phyloP scores from a whole-genome alignment of 225 moss, liverwort and hornwort species.

The Takakia lepidozioides region DNA sequence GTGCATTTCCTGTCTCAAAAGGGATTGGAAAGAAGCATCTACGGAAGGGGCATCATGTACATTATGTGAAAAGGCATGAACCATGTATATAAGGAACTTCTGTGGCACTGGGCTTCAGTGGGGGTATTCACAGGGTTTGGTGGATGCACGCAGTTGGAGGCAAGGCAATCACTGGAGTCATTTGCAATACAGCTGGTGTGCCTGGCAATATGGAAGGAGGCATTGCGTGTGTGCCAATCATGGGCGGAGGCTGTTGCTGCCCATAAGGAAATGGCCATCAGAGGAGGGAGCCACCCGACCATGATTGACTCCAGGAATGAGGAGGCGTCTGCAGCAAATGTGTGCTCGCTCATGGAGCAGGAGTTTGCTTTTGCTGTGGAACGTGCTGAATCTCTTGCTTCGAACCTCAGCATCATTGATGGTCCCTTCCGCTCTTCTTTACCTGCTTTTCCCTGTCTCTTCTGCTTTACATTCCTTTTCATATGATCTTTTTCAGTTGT shows the following conservation, averaged over 20 bases:
- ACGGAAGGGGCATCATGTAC: too few species aligned
- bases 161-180: conserved; percentile 68
- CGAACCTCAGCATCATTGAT: conserved; percentile 50
- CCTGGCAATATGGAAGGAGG: conserved; percentile 93
- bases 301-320: conserved; percentile 52
- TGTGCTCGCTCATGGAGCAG: conserved; percentile 78
- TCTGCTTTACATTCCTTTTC: too few species aligned
- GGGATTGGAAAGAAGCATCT: too few species aligned
- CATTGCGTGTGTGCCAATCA: conserved; percentile 73
- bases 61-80: too few species aligned
- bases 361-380: conserved; percentile 94
- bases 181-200: conserved; percentile 89
- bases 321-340: conserved; percentile 62
- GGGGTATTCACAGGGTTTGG: too few species aligned
- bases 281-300: conserved; percentile 32
- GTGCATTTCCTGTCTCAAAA: too few species aligned
- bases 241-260: conserved; percentile 59
- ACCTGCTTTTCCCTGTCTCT: too few species aligned
- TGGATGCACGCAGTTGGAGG: conserved; percentile 52
- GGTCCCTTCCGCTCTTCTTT: conserved; percentile 32
- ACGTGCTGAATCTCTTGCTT: conserved; percentile 78
- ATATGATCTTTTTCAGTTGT: too few species aligned
- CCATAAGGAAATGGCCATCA: conserved; percentile 26
- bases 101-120: too few species aligned
- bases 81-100: too few species aligned